These are phyloP conservation scores for Kwoniella shivajii DNA, from an alignment of 1,284 basidiomycete genomes.

Conservation along the genomic window DNA sequence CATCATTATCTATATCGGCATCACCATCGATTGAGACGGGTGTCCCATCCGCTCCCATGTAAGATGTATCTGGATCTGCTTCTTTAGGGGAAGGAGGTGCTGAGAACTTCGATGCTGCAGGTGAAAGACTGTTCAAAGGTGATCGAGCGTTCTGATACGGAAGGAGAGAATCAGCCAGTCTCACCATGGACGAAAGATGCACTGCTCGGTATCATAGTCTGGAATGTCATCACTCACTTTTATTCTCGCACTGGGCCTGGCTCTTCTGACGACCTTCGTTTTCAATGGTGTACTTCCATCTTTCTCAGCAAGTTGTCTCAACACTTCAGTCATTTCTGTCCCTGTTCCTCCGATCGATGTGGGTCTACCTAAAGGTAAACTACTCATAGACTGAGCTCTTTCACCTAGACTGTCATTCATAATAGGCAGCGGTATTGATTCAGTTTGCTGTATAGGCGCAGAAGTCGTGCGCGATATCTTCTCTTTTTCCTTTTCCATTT, in stretches of 20 bases:
- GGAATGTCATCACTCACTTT: conserved; percentile 14
- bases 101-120: conserved; percentile 6
- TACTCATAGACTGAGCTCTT: conserved; percentile 12
- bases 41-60: conserved; percentile 1
- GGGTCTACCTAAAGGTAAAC: conserved; percentile 1
- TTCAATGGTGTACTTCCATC: conserved; percentile 7
- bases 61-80: neutral
- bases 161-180: neutral
- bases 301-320: conserved; percentile 32
- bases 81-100: neutral
- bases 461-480: conserved; percentile 19
- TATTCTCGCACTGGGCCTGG: conserved; percentile 12
- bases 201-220: too few species aligned
- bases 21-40: conserved; percentile 2
- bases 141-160: conserved; percentile 15
- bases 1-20: neutral
- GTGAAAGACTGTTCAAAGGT: conserved; percentile 10
- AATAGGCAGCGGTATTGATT: neutral
- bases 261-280: conserved; percentile 7
- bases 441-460: conserved; percentile 15
- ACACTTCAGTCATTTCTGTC: conserved; percentile 31
- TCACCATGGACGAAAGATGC: neutral
- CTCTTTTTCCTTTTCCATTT: neutral
- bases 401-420: conserved; percentile 8
- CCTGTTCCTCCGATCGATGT: conserved; percentile 13